These are phyloP conservation scores for Tetradesmus obliquus DNA, from an alignment of 139 green algal genomes.

Conservation along the genomic window DNA sequence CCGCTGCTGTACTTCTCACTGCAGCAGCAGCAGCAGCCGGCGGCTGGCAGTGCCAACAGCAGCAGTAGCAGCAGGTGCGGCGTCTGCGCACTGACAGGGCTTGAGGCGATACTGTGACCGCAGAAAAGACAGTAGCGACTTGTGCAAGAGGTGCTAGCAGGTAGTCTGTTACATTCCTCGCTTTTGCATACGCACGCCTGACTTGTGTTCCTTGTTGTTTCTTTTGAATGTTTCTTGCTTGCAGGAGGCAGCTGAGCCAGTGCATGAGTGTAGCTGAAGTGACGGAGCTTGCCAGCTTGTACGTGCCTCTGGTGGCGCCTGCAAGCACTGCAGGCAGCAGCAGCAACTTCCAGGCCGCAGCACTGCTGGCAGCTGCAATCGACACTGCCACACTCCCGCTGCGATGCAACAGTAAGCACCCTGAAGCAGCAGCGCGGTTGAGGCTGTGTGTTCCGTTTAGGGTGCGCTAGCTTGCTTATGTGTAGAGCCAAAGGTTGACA, in stretches of 20 bases:
- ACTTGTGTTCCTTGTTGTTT: too few species aligned
- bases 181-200: too few species aligned
- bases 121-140: too few species aligned
- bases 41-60: not conserved
- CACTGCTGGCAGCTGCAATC: slow-evolving; percentile 64
- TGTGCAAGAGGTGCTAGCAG: too few species aligned
- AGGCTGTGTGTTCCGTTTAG: too few species aligned
- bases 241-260: slow-evolving; percentile 52
- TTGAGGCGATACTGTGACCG: not conserved
- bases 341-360: slow-evolving; percentile 38
- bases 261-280: slow-evolving; percentile 50
- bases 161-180: too few species aligned
- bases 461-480: not conserved
- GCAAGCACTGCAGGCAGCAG: not conserved
- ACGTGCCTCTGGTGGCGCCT: slow-evolving; percentile 58
- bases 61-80: not conserved
- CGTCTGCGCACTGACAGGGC: not conserved
- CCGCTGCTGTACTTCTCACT: slow-evolving; percentile 46
- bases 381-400: slow-evolving; percentile 67
- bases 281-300: slow-evolving; percentile 52
- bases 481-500: too few species aligned
- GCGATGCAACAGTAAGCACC: slow-evolving; percentile 45
- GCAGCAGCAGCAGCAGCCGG: not conserved
- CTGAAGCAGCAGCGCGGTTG: too few species aligned
- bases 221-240: not conserved